Evolutionary conservation across 306 rosid species (phyloP), one percentile per base, ranked within the genome.

Genomic region (Vachellia collinsii): DNA sequence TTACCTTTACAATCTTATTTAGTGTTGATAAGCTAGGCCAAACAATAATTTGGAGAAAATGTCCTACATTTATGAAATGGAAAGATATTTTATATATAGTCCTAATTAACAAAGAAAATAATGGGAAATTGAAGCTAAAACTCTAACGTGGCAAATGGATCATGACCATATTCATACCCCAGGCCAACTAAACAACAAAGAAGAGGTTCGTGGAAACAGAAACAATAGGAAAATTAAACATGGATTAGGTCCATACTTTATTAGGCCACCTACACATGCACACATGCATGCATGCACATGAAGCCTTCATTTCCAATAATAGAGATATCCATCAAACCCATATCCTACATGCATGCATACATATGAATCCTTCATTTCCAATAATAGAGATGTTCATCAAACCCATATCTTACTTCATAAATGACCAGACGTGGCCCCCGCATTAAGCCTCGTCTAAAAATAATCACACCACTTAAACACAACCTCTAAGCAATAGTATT

Each of bases 201-300:
- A 65, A 69, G 7, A 68, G 14, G 23, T 46, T 48, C n/a, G 14
- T 23, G 23, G 41, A 67, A 11, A 42, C 38, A 6, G 48, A 43
- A 70, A 41, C 74, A 70, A 22, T 2, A 43, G 16, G 34, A 70
- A 70, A 70, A 54, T 54, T 54, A n/a, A 70, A 70, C 38, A 11
- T 70, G 74, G 74, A 70, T 70, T 70, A 23, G 74, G 38, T 44
- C 7, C 25, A 25, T 34, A 0, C 3, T 22, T 59, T 22, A 56
- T 22, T 9, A 10, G 13, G 65, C 13, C 14, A 29, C 34, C 34
- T n/a, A n/a, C 34, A 29, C 2, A 29, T 29, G 1, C n/a, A n/a
- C n/a, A n/a, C 34, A 29, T 29, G 34, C 34, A 29, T 29, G 34
- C 34, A 29, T 29, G 5, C 1, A 48, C 4, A 13, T 3, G 8